Conservation (phyloP, 2,329 filamentous ascomycete genomes). For the Didymella lethalis region DNA sequence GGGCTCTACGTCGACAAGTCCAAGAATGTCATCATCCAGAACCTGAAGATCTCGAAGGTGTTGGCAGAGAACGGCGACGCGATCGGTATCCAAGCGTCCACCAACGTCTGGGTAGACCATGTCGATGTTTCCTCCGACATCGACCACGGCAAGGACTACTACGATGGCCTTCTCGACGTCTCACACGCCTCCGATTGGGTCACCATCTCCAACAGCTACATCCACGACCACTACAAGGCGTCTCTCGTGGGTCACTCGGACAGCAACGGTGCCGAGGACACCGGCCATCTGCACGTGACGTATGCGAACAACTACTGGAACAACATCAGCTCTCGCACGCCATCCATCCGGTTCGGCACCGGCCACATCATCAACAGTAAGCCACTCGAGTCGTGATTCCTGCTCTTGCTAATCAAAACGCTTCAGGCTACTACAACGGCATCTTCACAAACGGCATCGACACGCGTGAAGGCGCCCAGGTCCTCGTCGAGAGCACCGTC, state of each 20-base stretch:
- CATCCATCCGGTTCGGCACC: slow-evolving; percentile 71
- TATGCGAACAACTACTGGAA: slow-evolving; percentile 72
- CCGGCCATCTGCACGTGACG: slow-evolving; percentile 68
- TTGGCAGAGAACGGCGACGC: slow-evolving; percentile 57
- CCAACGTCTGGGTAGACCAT: slow-evolving; percentile 72
- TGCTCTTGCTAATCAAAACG: no score
- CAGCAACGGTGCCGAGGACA: slow-evolving; percentile 66
- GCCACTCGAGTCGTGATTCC: not conserved
- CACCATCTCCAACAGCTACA: slow-evolving; percentile 61
- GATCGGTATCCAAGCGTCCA: slow-evolving; percentile 58
- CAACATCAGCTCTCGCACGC: slow-evolving; percentile 70
- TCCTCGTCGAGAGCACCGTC: slow-evolving; percentile 54
- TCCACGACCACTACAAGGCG: slow-evolving; percentile 68
- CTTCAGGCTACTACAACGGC: slow-evolving; percentile 46
- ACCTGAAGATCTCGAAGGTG: slow-evolving; percentile 62
- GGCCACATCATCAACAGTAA: slow-evolving; percentile 65
- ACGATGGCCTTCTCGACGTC: slow-evolving; percentile 71
- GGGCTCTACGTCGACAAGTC: slow-evolving; percentile 58
- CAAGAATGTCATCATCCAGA: slow-evolving; percentile 65
- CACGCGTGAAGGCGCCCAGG: slow-evolving; percentile 52
- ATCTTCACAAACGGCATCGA: slow-evolving; percentile 51
- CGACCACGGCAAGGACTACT: slow-evolving; percentile 71
- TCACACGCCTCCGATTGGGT: slow-evolving; percentile 70
- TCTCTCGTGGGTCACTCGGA: slow-evolving; percentile 68
- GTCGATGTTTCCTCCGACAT: slow-evolving; percentile 68